Conservation (phyloP, 768 basidiomycete genomes). For the Paxillus rubicundulus region DNA sequence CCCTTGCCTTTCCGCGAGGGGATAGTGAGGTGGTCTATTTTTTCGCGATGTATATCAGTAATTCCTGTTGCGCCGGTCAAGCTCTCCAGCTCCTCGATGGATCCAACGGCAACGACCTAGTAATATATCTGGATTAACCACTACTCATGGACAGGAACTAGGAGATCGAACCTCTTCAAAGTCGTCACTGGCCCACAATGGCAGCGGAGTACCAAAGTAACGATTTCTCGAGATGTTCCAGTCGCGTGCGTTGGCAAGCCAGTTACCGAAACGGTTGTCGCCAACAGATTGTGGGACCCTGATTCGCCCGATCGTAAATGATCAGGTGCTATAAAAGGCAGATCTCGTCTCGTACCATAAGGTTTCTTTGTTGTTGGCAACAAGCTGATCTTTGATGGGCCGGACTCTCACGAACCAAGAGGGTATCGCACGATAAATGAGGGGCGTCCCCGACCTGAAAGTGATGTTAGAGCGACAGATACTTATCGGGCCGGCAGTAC, state of each 20-base stretch:
- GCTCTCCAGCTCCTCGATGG: conserved; percentile 82
- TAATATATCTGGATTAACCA: conserved; percentile 2
- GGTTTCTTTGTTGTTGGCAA: conserved; percentile 86
- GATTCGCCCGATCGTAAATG: conserved; percentile 5
- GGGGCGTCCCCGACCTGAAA: conserved; percentile 84
- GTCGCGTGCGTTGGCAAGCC: conserved; percentile 97
- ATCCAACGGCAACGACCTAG: conserved; percentile 82
- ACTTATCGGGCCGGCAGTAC: conserved; percentile 1
- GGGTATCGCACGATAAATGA: conserved; percentile 94
- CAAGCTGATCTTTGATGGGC: conserved; percentile 80
- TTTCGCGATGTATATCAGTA: conserved; percentile 89
- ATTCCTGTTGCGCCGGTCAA: conserved; percentile 83
- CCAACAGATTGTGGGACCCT: conserved; percentile 93
- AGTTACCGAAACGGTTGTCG: conserved; percentile 92
- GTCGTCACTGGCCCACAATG: conserved; percentile 94
- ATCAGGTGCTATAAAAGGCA: conserved; percentile 3
- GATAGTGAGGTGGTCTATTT: conserved; percentile 94
- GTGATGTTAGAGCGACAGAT: neutral
- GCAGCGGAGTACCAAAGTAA: conserved; percentile 98
- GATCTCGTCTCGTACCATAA: conserved; percentile 58
- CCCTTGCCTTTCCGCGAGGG: conserved; percentile 91
- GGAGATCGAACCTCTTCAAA: conserved; percentile 61
- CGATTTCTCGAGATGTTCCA: conserved; percentile 99
- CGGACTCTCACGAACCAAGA: conserved; percentile 94
- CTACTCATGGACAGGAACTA: neutral